Percentiles rank a stretch among this genome's conserved stretches.
Evolutionary conservation across 2,329 filamentous ascomycete species (phyloP).

Genomic region (Magnaporthales sp.): DNA sequence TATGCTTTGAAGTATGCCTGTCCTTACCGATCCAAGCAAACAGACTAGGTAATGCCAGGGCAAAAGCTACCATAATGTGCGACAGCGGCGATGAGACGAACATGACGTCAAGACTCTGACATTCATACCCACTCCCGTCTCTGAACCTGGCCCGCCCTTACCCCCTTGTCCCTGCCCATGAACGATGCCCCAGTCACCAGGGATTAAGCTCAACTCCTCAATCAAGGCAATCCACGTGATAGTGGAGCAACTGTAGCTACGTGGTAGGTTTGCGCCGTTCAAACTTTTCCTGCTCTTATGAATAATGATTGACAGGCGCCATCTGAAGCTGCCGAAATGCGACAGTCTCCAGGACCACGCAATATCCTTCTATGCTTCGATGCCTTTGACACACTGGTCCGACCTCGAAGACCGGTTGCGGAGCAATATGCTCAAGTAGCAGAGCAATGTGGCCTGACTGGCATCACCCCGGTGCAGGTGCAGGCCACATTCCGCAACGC

Average conservation of each 20-base stretch:
- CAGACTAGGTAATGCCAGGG: neutral
- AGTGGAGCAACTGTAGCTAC: neutral
- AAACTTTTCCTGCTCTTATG: neutral
- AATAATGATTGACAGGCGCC: neutral
- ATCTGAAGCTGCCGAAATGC: neutral
- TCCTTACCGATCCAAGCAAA: neutral
- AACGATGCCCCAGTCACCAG: neutral
- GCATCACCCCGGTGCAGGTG: constrained; percentile 31
- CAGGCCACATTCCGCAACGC: constrained; percentile 25
- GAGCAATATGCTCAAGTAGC: constrained; percentile 47
- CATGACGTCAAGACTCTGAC: neutral
- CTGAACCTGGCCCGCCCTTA: neutral
- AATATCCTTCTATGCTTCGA: constrained; percentile 54
- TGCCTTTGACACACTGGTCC: constrained; percentile 57
- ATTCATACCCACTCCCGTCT: neutral
- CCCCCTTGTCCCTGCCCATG: neutral
- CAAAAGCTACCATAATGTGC: neutral
- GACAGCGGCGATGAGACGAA: neutral
- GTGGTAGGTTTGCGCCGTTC: neutral
- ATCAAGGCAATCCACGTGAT: neutral
- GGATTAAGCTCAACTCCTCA: neutral
- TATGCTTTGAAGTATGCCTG: neutral
- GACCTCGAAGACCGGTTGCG: constrained; percentile 37
- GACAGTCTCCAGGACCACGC: neutral
- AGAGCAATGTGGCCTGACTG: constrained; percentile 34